Evolutionary conservation across 768 basidiomycete species (phyloP), one percentile per base, ranked within the genome.

Genomic region (Amanita fuliginea): DNA sequence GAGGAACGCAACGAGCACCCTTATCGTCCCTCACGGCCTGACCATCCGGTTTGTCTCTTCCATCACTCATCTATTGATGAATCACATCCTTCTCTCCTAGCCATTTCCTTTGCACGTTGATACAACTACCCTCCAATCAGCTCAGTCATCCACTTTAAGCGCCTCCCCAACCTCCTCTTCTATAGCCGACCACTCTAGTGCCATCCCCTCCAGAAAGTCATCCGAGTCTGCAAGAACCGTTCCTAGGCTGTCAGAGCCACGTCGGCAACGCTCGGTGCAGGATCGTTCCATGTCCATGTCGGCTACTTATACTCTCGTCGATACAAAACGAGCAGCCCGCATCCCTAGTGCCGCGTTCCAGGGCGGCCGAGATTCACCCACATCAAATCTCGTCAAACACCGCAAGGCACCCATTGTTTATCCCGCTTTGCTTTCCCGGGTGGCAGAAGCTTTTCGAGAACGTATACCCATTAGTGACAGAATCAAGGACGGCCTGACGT

Each of bases 351-450:
- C 65, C 16, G 59, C 63, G 18, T 46, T 63, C 34, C 61, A 65
- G 13, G 73, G 72, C 45, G 72, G 69, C 22, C 64, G 68, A 4
- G 54, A 62, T 49, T 72, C 72, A 9, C 72, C 72, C 16, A 63
- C 60, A 16, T 67, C 70, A 42, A 55, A 67, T 56, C 70, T 63
- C 57, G 61, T 60, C 50, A 66, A 60, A 37, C 59, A 71, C 21
- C 76, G 73, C 37, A 79, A 82, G 58, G 73, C 80, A 32, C 88
- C 89, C 22, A 72, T 85, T 37, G 83, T 97, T 46, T 96, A 97
- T 68, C 94, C 96, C n/a, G 96, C 96, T 1, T 72, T 98, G 19
- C 77, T 98, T 6, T 97, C 94, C 18, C 84, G 86, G 51, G 93
- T 99, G 9, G 93, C 94, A 2, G 88, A 91, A 54, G 91, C 90